Conservation (phyloP, 306 rosid genomes). For the Purshia tridentata region DNA sequence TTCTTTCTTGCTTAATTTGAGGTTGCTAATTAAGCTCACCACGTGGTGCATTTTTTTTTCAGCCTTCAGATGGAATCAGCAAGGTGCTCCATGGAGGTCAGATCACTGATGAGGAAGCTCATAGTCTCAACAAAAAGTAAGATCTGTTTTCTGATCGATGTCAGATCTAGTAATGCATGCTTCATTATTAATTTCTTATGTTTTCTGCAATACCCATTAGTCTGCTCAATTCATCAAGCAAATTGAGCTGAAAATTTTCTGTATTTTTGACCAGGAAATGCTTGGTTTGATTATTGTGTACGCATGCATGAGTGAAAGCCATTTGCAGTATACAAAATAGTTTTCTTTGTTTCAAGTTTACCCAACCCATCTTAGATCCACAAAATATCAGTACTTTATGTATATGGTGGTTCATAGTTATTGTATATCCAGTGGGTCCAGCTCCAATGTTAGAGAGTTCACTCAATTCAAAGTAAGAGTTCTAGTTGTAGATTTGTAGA, state of each 20-base stretch:
- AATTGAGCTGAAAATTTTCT: neutral
- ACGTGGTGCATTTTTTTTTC: slow-evolving; percentile 19
- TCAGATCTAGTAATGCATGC: slow-evolving; percentile 26
- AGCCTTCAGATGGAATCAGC: slow-evolving; percentile 75
- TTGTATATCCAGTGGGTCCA: neutral
- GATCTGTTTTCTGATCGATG: slow-evolving; percentile 20
- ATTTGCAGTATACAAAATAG: neutral
- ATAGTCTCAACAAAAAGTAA: slow-evolving; percentile 51
- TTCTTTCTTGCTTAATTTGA: neutral
- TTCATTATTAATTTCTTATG: neutral
- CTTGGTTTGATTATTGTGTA: neutral
- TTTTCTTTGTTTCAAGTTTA: neutral
- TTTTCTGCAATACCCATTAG: neutral
- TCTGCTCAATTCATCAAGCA: neutral
- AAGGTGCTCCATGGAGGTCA: slow-evolving; percentile 65
- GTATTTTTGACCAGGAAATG: neutral
- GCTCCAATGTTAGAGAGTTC: no score
- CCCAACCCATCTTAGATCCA: slow-evolving; percentile 14
- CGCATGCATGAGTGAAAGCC: neutral
- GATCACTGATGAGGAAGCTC: slow-evolving; percentile 60
- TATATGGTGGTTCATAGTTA: neutral
- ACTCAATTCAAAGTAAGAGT: no score
- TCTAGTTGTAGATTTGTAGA: no score
- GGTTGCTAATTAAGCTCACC: neutral
- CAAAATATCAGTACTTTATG: neutral